Evolutionary conservation across 1,284 basidiomycete species (phyloP).

Genomic region (Amylostereum areolatum): DNA sequence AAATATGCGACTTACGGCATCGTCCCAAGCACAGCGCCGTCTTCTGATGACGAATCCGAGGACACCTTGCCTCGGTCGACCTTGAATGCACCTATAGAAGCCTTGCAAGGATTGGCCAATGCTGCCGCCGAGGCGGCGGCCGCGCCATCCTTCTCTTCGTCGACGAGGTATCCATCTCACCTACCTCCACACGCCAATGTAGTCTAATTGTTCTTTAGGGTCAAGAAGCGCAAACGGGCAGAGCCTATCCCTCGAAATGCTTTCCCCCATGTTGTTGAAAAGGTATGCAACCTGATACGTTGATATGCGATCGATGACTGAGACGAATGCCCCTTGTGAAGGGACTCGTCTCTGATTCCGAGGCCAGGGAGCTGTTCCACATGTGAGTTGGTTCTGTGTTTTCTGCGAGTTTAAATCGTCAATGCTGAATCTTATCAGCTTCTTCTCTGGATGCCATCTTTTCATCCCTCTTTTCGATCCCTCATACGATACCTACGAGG

Average conservation of each 20-base stretch:
- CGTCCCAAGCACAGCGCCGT: conserved; percentile 71
- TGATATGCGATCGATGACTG: conserved; percentile 6
- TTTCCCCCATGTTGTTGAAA: conserved; percentile 80
- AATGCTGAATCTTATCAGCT: conserved; percentile 49
- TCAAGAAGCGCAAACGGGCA: conserved; percentile 82
- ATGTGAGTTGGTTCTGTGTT: conserved; percentile 43
- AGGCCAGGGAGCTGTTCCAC: conserved; percentile 78
- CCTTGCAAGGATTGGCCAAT: conserved; percentile 86
- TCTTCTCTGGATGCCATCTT: conserved; percentile 92
- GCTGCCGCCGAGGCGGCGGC: conserved; percentile 90
- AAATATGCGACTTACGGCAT: conserved; percentile 91
- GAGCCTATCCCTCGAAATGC: conserved; percentile 84
- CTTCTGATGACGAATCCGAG: conserved; percentile 85
- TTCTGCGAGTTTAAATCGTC: conserved; percentile 1
- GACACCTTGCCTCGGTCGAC: conserved; percentile 77
- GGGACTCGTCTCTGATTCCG: conserved; percentile 72
- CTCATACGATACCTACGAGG: conserved; percentile 85
- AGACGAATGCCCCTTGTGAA: conserved; percentile 20
- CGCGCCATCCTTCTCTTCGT: conserved; percentile 43
- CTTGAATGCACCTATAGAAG: conserved; percentile 88
- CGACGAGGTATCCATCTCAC: conserved; percentile 34
- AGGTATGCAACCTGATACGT: conserved; percentile 34
- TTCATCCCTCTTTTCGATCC: conserved; percentile 93
- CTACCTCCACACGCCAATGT: not conserved
- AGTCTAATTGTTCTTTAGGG: conserved; percentile 33